A percentile compares a stretch with the other conserved stretches of the same genome.
Evolutionary conservation across 140 eudicot species (phyloP).

Genomic region (Stevia rebaudiana): DNA sequence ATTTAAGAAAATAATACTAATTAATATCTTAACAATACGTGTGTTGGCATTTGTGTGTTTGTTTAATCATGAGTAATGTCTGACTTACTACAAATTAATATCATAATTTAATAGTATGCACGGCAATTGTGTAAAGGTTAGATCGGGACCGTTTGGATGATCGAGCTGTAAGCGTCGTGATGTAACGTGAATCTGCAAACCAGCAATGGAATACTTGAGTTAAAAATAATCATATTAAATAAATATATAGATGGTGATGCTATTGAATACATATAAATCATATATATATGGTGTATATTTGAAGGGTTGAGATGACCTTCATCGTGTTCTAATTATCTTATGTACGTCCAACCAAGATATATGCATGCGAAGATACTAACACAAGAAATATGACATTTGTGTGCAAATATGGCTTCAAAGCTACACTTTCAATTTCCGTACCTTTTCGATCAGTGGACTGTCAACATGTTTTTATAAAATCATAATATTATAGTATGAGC

Average conservation of each 20-base stretch:
- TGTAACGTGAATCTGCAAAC: conserved; percentile 2
- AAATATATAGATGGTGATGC: too few species aligned
- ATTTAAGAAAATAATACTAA: not conserved
- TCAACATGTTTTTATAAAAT: too few species aligned
- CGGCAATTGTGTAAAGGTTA: not conserved
- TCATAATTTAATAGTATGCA: not conserved
- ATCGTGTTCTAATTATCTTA: not conserved
- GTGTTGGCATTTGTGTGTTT: conserved; percentile 1
- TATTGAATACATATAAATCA: too few species aligned
- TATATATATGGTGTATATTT: not conserved
- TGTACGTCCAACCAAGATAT: too few species aligned
- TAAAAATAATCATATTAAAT: not conserved
- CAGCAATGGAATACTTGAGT: not conserved
- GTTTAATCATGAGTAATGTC: conserved; percentile 1
- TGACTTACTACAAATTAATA: not conserved
- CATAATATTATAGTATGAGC: too few species aligned
- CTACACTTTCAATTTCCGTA: not conserved
- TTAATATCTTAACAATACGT: not conserved
- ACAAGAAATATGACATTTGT: not conserved
- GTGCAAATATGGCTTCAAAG: too few species aligned
- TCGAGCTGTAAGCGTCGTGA: conserved; percentile 9
- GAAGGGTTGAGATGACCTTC: not conserved
- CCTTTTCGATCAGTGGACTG: too few species aligned
- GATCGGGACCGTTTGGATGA: conserved; percentile 5
- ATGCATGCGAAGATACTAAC: not conserved